Evolutionary conservation across 441 rosid species (phyloP).

Genomic region (Capsella rubella): DNA sequence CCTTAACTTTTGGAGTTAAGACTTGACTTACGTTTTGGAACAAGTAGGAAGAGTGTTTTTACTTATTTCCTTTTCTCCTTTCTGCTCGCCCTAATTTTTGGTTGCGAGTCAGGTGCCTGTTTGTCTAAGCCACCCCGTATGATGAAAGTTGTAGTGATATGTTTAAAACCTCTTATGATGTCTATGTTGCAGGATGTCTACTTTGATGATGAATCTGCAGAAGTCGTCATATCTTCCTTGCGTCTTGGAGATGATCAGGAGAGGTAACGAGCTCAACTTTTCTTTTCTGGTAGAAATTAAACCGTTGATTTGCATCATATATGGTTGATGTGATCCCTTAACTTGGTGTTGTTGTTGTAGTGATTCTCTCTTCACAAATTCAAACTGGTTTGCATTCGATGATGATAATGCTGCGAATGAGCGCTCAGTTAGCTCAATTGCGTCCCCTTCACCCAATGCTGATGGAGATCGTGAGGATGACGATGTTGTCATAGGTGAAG

Average conservation of each 20-base stretch:
- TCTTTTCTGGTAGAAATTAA: conserved; percentile 31
- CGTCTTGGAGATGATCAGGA: conserved; percentile 94
- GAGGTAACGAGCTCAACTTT: conserved; percentile 54
- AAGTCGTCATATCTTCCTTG: conserved; percentile 96
- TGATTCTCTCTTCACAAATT: conserved; percentile 81
- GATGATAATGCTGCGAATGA: conserved; percentile 71
- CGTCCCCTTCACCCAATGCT: conserved; percentile 70
- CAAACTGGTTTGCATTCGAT: conserved; percentile 94
- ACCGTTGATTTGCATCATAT: conserved; percentile 19
- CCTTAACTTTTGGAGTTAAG: neutral
- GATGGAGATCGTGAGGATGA: conserved; percentile 52
- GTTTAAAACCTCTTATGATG: conserved; percentile 41
- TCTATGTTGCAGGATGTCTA: conserved; percentile 81
- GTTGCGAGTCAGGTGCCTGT: neutral
- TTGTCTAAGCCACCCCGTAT: conserved; percentile 22
- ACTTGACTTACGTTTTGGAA: conserved; percentile 11
- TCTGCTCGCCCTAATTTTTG: neutral
- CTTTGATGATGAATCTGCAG: conserved; percentile 99
- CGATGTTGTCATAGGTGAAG: conserved; percentile 55
- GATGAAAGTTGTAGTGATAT: conserved; percentile 23
- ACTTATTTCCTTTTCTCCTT: neutral
- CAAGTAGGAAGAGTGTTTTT: conserved; percentile 1
- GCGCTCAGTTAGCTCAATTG: conserved; percentile 55
- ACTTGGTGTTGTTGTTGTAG: conserved; percentile 53
- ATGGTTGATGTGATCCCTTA: conserved; percentile 2